Base-by-base conservation (phyloP, 176 grass and related monocot species). In the Oryza glumipatula region DNA sequence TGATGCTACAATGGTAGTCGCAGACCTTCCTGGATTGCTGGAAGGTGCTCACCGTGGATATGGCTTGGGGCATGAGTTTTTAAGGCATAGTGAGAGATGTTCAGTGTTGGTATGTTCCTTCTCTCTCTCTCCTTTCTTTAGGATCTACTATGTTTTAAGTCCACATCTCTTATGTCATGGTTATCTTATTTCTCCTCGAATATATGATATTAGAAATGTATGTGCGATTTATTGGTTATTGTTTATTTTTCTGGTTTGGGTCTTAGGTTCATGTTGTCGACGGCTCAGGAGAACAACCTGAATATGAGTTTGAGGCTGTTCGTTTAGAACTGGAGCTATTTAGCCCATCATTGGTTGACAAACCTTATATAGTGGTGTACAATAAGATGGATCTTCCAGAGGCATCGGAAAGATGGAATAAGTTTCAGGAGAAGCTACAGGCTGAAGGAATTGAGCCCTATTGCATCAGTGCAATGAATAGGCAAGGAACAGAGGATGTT, bases 311-410 rank as follows among this genome's bases (percentile, higher is more conserved):
- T 41, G 96, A 98, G 83, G 96, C 96, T 28, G 93, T 98, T 64
- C 88, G 96, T 23, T 87, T 98, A 84, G 96, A 98, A 88, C 87
- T 95, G 74, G 96, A 95, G 77, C 90, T 98, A 88, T 98, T 98
- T 86, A 98, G 96, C 74, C 96, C 93, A 56, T 44, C 67, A 86
- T 86, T 98, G 71, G 91, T 94, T 46, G 87, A 95, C 67, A 98
- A 95, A 81, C 91, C 93, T 15, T 98, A 94, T 81, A 77, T 95
- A 52, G 91, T 98, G 61, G 93, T 95, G 54, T 95, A 85, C 67
- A 98, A 98, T 73, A 98, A 98, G 85, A 95, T 95, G 91, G 96
- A 98, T 84, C 91, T 98, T 85, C 87, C 85, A 66, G 96, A 95
- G 91, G 96, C 96, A 74, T 88, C 90, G 78, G 85, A 94, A 6